Conservation (phyloP, 2,329 filamentous ascomycete genomes). For the Harringtonia lauricola region DNA sequence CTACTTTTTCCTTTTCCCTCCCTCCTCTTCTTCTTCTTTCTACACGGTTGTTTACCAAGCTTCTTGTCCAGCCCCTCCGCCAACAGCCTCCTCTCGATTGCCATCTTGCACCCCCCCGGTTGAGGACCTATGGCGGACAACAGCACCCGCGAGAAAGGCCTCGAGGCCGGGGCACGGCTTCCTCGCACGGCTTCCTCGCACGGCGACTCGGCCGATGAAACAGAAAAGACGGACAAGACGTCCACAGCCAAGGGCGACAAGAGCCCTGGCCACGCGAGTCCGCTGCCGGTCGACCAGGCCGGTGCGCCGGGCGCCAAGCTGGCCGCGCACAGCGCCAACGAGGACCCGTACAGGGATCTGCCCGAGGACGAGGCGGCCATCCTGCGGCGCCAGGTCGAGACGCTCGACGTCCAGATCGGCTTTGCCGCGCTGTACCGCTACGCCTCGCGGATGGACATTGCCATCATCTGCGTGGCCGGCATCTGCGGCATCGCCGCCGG, state of each 20-base stretch:
- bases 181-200: no score
- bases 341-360: slow-evolving; percentile 49
- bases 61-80: no score
- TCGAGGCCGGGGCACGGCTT: no score
- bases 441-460: slow-evolving; percentile 51
- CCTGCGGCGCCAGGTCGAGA: slow-evolving; percentile 56
- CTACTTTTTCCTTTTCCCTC: no score
- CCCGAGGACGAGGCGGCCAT: slow-evolving; percentile 55
- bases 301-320: slow-evolving; percentile 29
- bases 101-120: no score
- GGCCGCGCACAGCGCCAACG: slow-evolving; percentile 6
- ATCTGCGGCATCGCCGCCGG: slow-evolving; percentile 53
- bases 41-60: no score
- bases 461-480: slow-evolving; percentile 50
- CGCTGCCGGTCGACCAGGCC: slow-evolving; percentile 24
- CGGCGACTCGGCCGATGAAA: no score
- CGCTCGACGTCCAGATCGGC: slow-evolving; percentile 52
- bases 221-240: background rate
- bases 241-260: background rate
- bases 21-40: no score
- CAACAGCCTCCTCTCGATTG: no score
- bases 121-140: no score
- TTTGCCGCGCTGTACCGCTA: slow-evolving; percentile 59
- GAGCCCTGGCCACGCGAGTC: background rate
- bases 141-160: no score